Evolutionary conservation across 192 early-diverging fungal species (phyloP).

Genomic region (Rhizophagus prolifer): DNA sequence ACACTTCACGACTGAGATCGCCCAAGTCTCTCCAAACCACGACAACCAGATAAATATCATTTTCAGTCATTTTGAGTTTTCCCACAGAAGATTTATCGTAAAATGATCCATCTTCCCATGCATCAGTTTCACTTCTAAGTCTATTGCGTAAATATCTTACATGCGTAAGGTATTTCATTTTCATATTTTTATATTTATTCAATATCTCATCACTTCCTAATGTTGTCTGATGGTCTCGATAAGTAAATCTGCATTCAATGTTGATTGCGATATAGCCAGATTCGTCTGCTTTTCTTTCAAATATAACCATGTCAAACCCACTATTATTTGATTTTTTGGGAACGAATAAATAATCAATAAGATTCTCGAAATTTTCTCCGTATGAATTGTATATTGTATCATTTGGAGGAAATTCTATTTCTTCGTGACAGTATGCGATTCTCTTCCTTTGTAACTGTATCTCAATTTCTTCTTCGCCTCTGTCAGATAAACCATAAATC

Average conservation of each 20-base stretch:
- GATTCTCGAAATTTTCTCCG: too few relatives aligned
- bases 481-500: too few relatives aligned
- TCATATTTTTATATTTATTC: slow-evolving; percentile 6
- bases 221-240: background rate
- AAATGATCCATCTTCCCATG: background rate
- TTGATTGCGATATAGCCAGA: background rate
- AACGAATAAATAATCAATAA: too few relatives aligned
- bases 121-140: background rate
- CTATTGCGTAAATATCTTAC: background rate
- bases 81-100: background rate
- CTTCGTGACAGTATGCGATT: too few relatives aligned
- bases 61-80: slow-evolving; percentile 12
- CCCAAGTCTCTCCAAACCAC: slow-evolving; percentile 6
- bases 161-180: background rate
- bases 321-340: too few relatives aligned
- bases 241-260: background rate
- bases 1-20: background rate
- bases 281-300: slow-evolving; percentile 5
- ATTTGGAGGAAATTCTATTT: too few relatives aligned
- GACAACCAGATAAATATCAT: slow-evolving; percentile 6
- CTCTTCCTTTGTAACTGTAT: too few relatives aligned
- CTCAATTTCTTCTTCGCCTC: too few relatives aligned
- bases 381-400: too few relatives aligned
- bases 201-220: slow-evolving; percentile 1
- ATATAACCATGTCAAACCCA: slow-evolving; percentile 10